Evolutionary conservation across 2,329 filamentous ascomycete species (phyloP).

Genomic region (Fusarium albosuccineum): DNA sequence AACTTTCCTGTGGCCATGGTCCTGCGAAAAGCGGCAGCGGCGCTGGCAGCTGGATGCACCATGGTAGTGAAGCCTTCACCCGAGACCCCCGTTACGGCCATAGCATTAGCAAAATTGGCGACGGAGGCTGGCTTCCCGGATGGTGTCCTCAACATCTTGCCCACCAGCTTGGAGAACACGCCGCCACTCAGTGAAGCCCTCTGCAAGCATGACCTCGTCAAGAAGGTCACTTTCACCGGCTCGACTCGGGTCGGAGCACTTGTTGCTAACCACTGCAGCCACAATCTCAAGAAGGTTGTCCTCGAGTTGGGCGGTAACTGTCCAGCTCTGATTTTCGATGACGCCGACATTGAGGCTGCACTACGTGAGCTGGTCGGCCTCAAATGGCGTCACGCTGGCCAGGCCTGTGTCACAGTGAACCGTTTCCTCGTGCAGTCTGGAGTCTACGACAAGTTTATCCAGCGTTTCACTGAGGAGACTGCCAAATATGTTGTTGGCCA

Average conservation of each 20-base stretch:
- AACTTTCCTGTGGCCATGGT: conserved; percentile 72
- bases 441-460: conserved; percentile 63
- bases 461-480: conserved; percentile 17
- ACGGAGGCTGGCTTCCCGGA: conserved; percentile 79
- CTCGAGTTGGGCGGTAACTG: conserved; percentile 81
- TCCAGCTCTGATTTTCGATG: conserved; percentile 74
- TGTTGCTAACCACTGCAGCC: conserved; percentile 70
- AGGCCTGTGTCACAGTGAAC: conserved; percentile 76
- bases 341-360: conserved; percentile 63
- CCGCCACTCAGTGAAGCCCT: conserved; percentile 60
- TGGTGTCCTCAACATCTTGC: conserved; percentile 72
- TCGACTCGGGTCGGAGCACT: conserved; percentile 77
- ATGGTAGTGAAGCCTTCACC: conserved; percentile 81
- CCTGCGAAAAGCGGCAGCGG: conserved; percentile 61
- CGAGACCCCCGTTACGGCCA: conserved; percentile 79
- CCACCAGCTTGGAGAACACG: conserved; percentile 59
- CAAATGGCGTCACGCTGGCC: conserved; percentile 78
- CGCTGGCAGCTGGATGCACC: conserved; percentile 79
- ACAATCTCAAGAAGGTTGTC: conserved; percentile 74
- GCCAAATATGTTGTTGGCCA: conserved; percentile 25
- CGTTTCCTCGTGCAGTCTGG: conserved; percentile 69
- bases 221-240: conserved; percentile 83
- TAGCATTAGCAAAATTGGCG: conserved; percentile 77
- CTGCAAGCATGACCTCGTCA: conserved; percentile 59
- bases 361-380: conserved; percentile 6